Base-by-base conservation (phyloP, 2,329 filamentous ascomycete genomes). In the Trichoderma afroharzianum region DNA sequence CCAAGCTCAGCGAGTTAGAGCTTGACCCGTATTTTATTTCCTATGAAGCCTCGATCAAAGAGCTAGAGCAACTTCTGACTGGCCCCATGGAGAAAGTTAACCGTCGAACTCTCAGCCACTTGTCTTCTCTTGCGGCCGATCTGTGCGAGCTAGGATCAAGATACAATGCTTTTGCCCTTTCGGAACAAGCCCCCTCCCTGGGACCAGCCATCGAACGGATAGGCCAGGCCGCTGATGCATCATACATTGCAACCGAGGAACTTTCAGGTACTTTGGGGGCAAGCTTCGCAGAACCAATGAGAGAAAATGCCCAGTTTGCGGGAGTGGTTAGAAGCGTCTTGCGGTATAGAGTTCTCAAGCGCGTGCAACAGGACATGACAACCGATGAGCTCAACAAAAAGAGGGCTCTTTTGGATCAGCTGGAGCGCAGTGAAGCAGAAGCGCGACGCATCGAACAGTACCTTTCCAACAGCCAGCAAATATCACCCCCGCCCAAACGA, bases 41-140 rank as follows among this genome's bases (percentile, higher is more conserved):
- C 47, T 99, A 97, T 75, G 97, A 99, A 80, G 87, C 91, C 3
- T 95, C 94, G 1, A 97, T 95, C 11, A 94, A 96, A 79, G 95
- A 98, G 75, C 86, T 98, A 2, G 97, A 99, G 80, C 85, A 92
- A 18, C 87, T 98, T 5, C 86, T 99, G 3, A 94, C 93, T 77
- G 96, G 96, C 0, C 94, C 94, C 6, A 97, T 99, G 85, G 97
- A 99, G 80, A 98, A 97, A 81, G 94, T 98, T 73, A 99, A 98
- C 78, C 90, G 95, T 36, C 89, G 96, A 43, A 94, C 95, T 6
- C 84, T 99, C 7, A 93, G 90, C 73, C 96, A 99, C 77, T 82
- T 98, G 11, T 93, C 93, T 15, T 90, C 92, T 6, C 85, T 98
- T 63, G 94, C 94, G 3, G 88, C 94, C 6, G 96, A 99, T 79